phyloP scores from a whole-genome alignment of 1,139 yeast genomes.

The Suhomyces maxii region DNA sequence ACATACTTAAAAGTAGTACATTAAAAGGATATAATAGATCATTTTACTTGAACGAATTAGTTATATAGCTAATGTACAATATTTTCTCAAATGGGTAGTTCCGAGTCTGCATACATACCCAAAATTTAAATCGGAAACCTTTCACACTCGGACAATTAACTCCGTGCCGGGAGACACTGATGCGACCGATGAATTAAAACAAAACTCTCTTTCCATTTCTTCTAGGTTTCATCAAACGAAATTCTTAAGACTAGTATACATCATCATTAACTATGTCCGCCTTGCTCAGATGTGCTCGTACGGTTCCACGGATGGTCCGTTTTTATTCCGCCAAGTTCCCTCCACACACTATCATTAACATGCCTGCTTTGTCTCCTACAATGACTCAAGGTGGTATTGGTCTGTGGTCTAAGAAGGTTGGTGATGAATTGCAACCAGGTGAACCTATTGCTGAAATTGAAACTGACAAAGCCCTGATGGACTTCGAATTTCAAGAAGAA shows the following conservation, averaged over 20 bases:
- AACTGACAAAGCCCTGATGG: slow-evolving; percentile 99
- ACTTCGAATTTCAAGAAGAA: slow-evolving; percentile 98
- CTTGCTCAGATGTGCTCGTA: slow-evolving; percentile 13
- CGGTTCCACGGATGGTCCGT: slow-evolving; percentile 29
- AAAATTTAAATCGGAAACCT: background rate
- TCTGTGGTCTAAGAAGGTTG: slow-evolving; percentile 83
- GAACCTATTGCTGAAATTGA: slow-evolving; percentile 95
- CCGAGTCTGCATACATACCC: background rate
- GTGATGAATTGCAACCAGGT: slow-evolving; percentile 86
- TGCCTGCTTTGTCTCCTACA: slow-evolving; percentile 97
- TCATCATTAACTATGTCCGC: slow-evolving; percentile 10
- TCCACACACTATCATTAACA: slow-evolving; percentile 68
- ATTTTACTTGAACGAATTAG: background rate
- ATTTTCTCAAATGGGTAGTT: too few relatives aligned
- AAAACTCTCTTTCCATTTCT: slow-evolving; percentile 7
- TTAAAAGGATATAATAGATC: background rate
- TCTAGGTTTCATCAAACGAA: slow-evolving; percentile 4
- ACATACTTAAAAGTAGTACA: background rate
- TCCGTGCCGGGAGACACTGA: slow-evolving; percentile 29
- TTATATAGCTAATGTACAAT: background rate
- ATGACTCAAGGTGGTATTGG: slow-evolving; percentile 96
- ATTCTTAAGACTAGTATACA: slow-evolving; percentile 3
- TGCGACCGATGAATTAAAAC: slow-evolving; percentile 19
- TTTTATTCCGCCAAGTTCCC: slow-evolving; percentile 54
- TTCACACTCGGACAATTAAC: slow-evolving; percentile 19